Evolutionary conservation across 2,329 filamentous ascomycete species (phyloP).

Genomic region (Fusarium concolor): DNA sequence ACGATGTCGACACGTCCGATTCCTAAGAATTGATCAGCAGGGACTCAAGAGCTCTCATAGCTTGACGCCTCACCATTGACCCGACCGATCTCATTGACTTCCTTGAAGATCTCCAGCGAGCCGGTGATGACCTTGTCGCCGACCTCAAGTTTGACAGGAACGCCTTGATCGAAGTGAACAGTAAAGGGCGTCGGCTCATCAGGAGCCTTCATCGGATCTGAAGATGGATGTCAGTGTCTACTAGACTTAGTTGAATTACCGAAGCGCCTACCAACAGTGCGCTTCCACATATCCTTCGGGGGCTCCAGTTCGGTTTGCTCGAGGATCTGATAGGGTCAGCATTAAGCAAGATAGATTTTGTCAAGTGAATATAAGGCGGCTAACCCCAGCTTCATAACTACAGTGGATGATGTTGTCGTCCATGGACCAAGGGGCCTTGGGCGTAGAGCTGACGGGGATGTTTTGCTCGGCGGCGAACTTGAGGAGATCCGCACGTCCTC

Average conservation of each 20-base stretch:
- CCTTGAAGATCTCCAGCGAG: slow-evolving; percentile 73
- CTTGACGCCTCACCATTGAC: slow-evolving; percentile 9
- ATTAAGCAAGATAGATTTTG: too few relatives aligned
- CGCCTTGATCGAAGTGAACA: slow-evolving; percentile 73
- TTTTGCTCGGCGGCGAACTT: slow-evolving; percentile 74
- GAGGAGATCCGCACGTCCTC: slow-evolving; percentile 66
- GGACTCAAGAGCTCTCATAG: too few relatives aligned
- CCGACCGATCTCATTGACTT: slow-evolving; percentile 61
- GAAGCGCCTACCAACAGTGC: too few relatives aligned
- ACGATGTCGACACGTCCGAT: slow-evolving; percentile 41
- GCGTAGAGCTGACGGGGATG: slow-evolving; percentile 77
- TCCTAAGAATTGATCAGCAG: too few relatives aligned
- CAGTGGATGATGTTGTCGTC: slow-evolving; percentile 49
- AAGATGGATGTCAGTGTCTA: neutral
- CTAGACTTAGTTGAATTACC: too few relatives aligned
- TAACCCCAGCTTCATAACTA: slow-evolving; percentile 30
- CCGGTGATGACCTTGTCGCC: slow-evolving; percentile 69
- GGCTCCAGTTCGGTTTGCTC: slow-evolving; percentile 68
- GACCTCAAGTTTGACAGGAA: slow-evolving; percentile 71
- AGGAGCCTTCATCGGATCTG: slow-evolving; percentile 70
- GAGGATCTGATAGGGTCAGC: neutral
- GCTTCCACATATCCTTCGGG: slow-evolving; percentile 77
- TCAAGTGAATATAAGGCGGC: too few relatives aligned
- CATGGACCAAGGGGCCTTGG: slow-evolving; percentile 74
- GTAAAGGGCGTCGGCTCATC: slow-evolving; percentile 73